Evolutionary conservation across 192 early-diverging fungal genomes (phyloP).

Genomic region (Dispira parvispora): DNA sequence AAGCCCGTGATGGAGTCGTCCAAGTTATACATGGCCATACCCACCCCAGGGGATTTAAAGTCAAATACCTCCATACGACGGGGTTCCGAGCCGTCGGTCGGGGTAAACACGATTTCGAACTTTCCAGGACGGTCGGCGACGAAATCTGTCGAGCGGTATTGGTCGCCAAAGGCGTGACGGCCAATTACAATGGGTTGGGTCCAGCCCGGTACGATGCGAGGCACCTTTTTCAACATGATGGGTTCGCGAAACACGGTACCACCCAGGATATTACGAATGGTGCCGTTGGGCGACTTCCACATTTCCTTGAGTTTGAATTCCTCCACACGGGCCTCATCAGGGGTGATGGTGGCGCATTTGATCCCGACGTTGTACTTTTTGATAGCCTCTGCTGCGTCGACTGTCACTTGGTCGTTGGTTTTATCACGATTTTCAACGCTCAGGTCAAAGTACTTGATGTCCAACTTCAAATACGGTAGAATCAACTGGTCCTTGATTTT

Average conservation of each 20-base stretch:
- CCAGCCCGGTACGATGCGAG: constrained; percentile 85
- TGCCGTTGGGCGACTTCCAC: constrained; percentile 97
- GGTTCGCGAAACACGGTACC: constrained; percentile 99
- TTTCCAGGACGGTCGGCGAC: constrained; percentile 77
- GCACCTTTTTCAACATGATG: constrained; percentile 82
- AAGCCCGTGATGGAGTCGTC: constrained; percentile 83
- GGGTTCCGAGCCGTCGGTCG: constrained; percentile 47
- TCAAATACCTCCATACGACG: constrained; percentile 61
- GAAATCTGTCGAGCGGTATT: constrained; percentile 97
- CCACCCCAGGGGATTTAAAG: constrained; percentile 78
- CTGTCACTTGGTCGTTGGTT: constrained; percentile 88
- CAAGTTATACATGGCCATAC: constrained; percentile 93
- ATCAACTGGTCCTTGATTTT: constrained; percentile 87
- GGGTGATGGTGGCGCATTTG: constrained; percentile 99
- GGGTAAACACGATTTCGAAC: constrained; percentile 81
- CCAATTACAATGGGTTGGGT: constrained; percentile 91
- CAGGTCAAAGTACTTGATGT: constrained; percentile 96
- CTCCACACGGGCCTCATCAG: constrained; percentile 83
- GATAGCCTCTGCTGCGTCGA: constrained; percentile 92
- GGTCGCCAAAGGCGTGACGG: constrained; percentile 94
- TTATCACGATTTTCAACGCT: constrained; percentile 82
- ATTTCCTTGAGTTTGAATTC: constrained; percentile 95
- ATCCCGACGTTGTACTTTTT: constrained; percentile 95
- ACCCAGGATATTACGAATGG: constrained; percentile 89
- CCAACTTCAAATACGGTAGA: constrained; percentile 69